Evolutionary conservation across 768 basidiomycete species (phyloP).

Genomic region (Boletus reticulatus): DNA sequence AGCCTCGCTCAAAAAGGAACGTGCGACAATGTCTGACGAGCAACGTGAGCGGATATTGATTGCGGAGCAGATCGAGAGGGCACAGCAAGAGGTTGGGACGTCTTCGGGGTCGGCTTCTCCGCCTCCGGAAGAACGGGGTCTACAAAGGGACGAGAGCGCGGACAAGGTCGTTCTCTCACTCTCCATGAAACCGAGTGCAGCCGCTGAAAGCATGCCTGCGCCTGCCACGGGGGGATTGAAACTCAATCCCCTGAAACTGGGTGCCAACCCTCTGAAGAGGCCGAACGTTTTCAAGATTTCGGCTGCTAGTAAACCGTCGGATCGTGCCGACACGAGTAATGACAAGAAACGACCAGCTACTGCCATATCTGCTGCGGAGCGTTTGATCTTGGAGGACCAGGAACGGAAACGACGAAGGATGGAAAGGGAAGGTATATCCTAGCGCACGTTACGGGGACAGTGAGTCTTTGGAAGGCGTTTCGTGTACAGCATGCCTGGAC

Average conservation of each 20-base stretch:
- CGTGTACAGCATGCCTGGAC: no score
- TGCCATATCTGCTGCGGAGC: slow-evolving; percentile 79
- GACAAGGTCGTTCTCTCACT: slow-evolving; percentile 79
- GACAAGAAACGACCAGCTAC: slow-evolving; percentile 63
- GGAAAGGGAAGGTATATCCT: slow-evolving; percentile 44
- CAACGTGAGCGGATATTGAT: slow-evolving; percentile 89
- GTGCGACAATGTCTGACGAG: slow-evolving; percentile 89
- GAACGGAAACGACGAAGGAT: slow-evolving; percentile 82
- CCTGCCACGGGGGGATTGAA: slow-evolving; percentile 47
- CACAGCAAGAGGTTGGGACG: slow-evolving; percentile 46
- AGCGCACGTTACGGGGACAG: neutral
- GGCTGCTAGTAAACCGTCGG: slow-evolving; percentile 30
- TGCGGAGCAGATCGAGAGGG: slow-evolving; percentile 91
- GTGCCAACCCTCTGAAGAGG: slow-evolving; percentile 64
- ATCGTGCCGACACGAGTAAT: slow-evolving; percentile 32
- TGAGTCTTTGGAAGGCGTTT: no score
- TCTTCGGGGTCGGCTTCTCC: slow-evolving; percentile 33
- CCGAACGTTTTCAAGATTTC: slow-evolving; percentile 71
- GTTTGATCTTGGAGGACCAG: slow-evolving; percentile 86
- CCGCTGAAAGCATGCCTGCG: slow-evolving; percentile 28
- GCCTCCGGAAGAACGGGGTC: slow-evolving; percentile 48
- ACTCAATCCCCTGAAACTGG: slow-evolving; percentile 46
- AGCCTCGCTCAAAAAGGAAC: slow-evolving; percentile 87
- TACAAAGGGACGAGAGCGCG: slow-evolving; percentile 68
- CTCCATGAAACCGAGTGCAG: slow-evolving; percentile 48